phyloP scores from a whole-genome alignment of 768 basidiomycete genomes.

The Russula olivacea region DNA sequence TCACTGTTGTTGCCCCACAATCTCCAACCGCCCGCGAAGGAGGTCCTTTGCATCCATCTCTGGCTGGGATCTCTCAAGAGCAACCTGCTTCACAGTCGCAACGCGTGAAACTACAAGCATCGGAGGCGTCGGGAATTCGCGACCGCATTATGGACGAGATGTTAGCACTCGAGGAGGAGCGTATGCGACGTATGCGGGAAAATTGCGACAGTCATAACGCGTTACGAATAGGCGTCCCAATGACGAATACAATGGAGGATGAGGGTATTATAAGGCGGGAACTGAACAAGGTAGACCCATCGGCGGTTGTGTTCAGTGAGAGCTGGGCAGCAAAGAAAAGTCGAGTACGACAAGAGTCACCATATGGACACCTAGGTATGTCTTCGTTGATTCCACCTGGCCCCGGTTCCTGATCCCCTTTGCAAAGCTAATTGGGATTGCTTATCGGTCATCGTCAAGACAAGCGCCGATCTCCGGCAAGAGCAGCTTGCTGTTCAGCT shows the following conservation, averaged over 20 bases:
- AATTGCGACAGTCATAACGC: constrained; percentile 61
- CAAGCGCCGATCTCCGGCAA: constrained; percentile 92
- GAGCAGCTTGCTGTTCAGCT: constrained; percentile 96
- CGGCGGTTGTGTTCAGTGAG: constrained; percentile 92
- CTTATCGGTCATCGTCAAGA: constrained; percentile 97
- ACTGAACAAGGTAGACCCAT: constrained; percentile 91
- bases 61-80: constrained; percentile 28
- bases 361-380: constrained; percentile 90
- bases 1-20: constrained; percentile 21
- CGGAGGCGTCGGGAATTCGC: constrained; percentile 85
- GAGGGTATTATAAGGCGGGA: constrained; percentile 91
- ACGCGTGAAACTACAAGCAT: constrained; percentile 69
- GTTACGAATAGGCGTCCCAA: constrained; percentile 38
- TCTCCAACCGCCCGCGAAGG: constrained; percentile 17
- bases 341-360: constrained; percentile 87
- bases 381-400: constrained; percentile 21
- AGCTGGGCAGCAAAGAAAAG: constrained; percentile 93
- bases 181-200: constrained; percentile 88
- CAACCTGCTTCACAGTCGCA: constrained; percentile 17
- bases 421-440: constrained; percentile 73
- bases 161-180: constrained; percentile 92
- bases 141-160: constrained; percentile 99
- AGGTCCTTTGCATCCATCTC: constrained; percentile 32
- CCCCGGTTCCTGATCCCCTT: background rate
- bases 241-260: constrained; percentile 50